Evolutionary conservation across 2,329 filamentous ascomycete genomes (phyloP).

Genomic region (Ophiocordyceps camponoti-leonardi): DNA sequence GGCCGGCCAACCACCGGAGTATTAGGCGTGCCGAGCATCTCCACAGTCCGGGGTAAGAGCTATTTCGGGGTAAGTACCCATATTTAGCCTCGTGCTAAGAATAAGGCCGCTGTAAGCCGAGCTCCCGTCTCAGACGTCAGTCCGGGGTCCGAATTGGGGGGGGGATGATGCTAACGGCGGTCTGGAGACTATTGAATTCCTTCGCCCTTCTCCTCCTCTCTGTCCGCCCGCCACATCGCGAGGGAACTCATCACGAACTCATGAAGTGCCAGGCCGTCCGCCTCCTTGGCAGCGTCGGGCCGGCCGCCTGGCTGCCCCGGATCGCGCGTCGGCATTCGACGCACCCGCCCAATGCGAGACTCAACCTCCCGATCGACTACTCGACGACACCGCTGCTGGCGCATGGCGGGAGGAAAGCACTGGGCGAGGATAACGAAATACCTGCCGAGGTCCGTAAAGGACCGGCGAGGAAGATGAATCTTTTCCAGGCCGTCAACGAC

Average conservation of each 20-base stretch:
- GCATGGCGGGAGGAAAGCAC: conserved; percentile 57
- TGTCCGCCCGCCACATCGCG: neutral
- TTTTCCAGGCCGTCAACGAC: conserved; percentile 88
- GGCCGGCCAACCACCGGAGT: neutral
- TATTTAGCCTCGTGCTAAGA: neutral
- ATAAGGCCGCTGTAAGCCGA: neutral
- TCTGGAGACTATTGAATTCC: neutral
- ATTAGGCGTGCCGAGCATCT: neutral
- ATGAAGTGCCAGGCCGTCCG: conserved; percentile 16
- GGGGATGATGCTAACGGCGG: neutral
- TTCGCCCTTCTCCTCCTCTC: neutral
- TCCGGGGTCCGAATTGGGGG: neutral
- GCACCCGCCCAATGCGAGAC: conserved; percentile 39
- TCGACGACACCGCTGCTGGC: conserved; percentile 63
- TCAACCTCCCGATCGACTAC: conserved; percentile 85
- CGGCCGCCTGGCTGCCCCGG: conserved; percentile 3
- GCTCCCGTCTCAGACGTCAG: neutral
- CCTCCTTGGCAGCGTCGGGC: conserved; percentile 11
- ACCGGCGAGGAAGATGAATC: conserved; percentile 72
- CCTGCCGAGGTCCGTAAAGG: conserved; percentile 45
- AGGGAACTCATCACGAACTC: neutral
- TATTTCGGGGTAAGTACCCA: neutral
- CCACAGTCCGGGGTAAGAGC: neutral
- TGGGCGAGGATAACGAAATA: conserved; percentile 52
- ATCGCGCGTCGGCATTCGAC: conserved; percentile 29